Percentiles rank a stretch among this genome's conserved stretches.
These are phyloP conservation scores for Hymenoscyphus linearis DNA, from an alignment of 2,329 filamentous ascomycete species.

Conservation along the genomic window DNA sequence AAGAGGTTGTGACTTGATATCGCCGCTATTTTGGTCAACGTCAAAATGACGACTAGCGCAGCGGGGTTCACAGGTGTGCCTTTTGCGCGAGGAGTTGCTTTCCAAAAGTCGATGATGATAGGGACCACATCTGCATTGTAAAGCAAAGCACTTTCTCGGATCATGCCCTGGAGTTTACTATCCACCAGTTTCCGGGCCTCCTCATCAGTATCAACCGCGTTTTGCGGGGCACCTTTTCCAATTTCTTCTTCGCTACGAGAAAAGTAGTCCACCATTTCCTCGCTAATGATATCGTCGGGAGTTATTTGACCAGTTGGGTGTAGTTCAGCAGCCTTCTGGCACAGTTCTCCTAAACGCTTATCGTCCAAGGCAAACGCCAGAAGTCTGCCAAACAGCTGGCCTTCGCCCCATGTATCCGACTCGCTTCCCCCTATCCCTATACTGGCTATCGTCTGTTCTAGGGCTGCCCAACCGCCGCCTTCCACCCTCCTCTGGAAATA, in stretches of 20 bases:
- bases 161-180: slow-evolving; percentile 41
- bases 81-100: slow-evolving; percentile 48
- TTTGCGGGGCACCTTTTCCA: slow-evolving; percentile 1
- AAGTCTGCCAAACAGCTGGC: slow-evolving; percentile 76
- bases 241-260: slow-evolving; percentile 3
- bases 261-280: slow-evolving; percentile 8
- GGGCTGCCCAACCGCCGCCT: slow-evolving; percentile 69
- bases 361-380: slow-evolving; percentile 78
- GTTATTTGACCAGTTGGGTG: slow-evolving; percentile 34
- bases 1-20: slow-evolving; percentile 67
- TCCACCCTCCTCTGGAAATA: slow-evolving; percentile 78
- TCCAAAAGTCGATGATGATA: slow-evolving; percentile 59
- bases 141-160: slow-evolving; percentile 48
- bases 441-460: slow-evolving; percentile 68
- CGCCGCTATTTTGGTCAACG: slow-evolving; percentile 41
- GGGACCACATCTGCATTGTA: slow-evolving; percentile 59
- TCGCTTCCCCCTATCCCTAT: slow-evolving; percentile 61
- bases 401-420: slow-evolving; percentile 61
- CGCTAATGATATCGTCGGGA: not conserved
- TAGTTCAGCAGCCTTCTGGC: slow-evolving; percentile 40
- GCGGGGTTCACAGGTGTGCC: slow-evolving; percentile 43
- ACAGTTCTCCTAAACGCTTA: slow-evolving; percentile 66
- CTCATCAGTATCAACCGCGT: slow-evolving; percentile 18
- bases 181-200: slow-evolving; percentile 26
- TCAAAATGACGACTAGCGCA: slow-evolving; percentile 56